Percentiles rank a stretch among this genome's conserved stretches.
These are phyloP conservation scores for Dimocarpus longan DNA, from an alignment of 345 rosid species.

Conservation along the genomic window DNA sequence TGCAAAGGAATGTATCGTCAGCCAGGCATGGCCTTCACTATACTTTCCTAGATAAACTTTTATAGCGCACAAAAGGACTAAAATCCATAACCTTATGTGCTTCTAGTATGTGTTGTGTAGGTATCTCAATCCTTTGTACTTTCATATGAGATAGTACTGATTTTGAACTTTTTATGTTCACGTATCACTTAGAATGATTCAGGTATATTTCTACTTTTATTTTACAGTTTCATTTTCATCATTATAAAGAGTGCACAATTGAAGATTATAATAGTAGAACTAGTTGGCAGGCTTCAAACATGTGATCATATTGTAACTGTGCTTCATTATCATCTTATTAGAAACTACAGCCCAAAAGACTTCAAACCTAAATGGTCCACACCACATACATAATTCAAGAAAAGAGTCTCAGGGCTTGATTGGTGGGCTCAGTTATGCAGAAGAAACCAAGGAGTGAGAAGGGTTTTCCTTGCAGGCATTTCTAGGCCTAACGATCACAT, in stretches of 20 bases:
- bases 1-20: background rate
- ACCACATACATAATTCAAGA: background rate
- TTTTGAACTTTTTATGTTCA: background rate
- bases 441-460: background rate
- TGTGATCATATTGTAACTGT: background rate
- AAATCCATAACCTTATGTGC: background rate
- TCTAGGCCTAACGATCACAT: constrained; percentile 57
- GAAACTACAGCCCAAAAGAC: no score
- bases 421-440: background rate
- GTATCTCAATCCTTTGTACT: background rate
- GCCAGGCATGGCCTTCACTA: background rate
- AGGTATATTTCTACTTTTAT: background rate
- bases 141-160: background rate
- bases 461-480: background rate
- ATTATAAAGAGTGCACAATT: no score
- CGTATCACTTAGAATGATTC: background rate
- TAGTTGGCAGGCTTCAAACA: background rate
- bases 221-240: background rate
- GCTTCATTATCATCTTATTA: background rate
- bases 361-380: background rate
- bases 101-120: background rate
- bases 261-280: no score
- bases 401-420: background rate
- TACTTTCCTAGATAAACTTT: background rate
- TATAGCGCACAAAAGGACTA: background rate